Conservation (phyloP, 257 asterid genomes). For the Echites panduratus region DNA sequence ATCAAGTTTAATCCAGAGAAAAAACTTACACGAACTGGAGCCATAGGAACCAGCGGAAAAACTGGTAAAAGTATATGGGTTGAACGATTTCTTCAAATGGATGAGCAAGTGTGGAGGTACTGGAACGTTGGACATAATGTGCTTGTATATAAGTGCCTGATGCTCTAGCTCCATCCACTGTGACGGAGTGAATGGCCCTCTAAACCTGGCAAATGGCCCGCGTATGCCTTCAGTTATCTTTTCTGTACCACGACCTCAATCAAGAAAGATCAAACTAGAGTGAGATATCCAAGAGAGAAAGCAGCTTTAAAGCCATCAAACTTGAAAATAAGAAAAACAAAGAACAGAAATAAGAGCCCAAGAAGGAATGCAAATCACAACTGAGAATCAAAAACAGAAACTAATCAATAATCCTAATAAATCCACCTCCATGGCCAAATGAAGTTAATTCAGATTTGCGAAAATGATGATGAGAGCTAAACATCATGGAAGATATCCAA, state of each 20-base stretch:
- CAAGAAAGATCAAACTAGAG: constrained; percentile 8
- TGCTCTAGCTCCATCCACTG: constrained; percentile 95
- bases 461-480: not conserved
- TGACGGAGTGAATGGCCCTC: constrained; percentile 82
- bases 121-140: constrained; percentile 72
- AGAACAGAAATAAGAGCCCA: not conserved
- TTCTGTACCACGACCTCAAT: constrained; percentile 29
- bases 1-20: not conserved
- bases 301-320: constrained; percentile 1
- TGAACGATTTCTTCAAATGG: constrained; percentile 65
- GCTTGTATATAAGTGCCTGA: constrained; percentile 86
- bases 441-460: constrained; percentile 2
- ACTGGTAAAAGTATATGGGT: constrained; percentile 47
- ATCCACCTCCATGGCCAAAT: not conserved
- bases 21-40: constrained; percentile 57
- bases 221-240: constrained; percentile 37
- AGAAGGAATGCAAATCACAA: not conserved
- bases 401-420: constrained; percentile 2
- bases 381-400: not conserved
- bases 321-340: not conserved
- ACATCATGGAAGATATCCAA: not conserved
- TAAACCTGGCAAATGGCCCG: constrained; percentile 45
- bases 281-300: constrained; percentile 1
- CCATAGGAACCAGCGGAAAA: constrained; percentile 46
- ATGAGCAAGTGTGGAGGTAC: constrained; percentile 70